Percentiles rank a stretch among this genome's conserved stretches.
Conservation (phyloP, 495 filamentous ascomycete species). For the Hypoxylon fragiforme region DNA sequence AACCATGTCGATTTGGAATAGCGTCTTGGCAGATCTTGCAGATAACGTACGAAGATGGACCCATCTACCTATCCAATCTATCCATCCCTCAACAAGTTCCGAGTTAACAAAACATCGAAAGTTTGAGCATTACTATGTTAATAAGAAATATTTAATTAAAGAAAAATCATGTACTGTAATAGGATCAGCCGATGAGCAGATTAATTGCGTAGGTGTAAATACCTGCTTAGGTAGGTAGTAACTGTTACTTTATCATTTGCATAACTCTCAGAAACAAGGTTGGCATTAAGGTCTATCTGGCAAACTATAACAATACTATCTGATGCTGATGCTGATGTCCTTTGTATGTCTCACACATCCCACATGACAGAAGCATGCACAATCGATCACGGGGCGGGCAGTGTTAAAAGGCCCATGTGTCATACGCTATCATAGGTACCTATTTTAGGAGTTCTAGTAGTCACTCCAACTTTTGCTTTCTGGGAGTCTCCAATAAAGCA, state of each 20-base stretch:
- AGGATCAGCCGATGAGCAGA: background rate
- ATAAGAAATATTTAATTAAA: background rate
- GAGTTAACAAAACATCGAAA: background rate
- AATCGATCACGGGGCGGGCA: slow-evolving; percentile 6
- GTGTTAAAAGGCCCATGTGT: slow-evolving; percentile 15
- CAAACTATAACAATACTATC: background rate
- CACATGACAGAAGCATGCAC: no score
- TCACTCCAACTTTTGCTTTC: no score
- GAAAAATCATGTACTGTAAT: background rate
- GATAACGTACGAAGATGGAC: slow-evolving; percentile 15
- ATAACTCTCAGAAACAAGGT: background rate
- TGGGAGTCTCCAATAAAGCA: no score
- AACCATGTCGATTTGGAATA: slow-evolving; percentile 30
- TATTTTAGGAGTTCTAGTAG: no score
- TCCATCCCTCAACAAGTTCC: no score
- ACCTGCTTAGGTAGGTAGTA: no score
- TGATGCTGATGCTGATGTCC: background rate
- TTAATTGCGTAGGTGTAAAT: no score
- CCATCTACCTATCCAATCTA: background rate
- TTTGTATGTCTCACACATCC: background rate
- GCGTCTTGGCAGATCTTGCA: slow-evolving; percentile 29
- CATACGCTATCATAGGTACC: slow-evolving; percentile 4
- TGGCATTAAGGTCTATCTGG: background rate
- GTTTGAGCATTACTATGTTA: background rate
- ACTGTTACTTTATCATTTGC: no score